phyloP scores from a whole-genome alignment of 495 filamentous ascomycete genomes.

The Polyplosphaeria fusca region DNA sequence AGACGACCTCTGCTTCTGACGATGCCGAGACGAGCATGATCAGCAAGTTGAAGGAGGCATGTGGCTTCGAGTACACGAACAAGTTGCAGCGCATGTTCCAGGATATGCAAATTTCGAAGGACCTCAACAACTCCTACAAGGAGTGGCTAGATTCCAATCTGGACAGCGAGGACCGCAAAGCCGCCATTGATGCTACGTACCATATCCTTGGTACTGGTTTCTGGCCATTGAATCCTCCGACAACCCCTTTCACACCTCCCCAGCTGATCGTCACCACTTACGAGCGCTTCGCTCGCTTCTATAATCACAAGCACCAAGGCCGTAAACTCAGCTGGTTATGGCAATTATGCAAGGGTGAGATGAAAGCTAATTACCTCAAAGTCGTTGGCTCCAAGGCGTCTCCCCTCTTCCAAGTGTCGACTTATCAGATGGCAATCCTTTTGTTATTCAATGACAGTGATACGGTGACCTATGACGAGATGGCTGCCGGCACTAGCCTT shows the following conservation, averaged over 20 bases:
- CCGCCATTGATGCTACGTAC: slow-evolving; percentile 70
- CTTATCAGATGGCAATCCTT: slow-evolving; percentile 97
- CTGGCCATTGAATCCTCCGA: slow-evolving; percentile 87
- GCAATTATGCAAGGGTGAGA: slow-evolving; percentile 96
- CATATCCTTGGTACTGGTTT: slow-evolving; percentile 93
- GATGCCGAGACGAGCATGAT: slow-evolving; percentile 99
- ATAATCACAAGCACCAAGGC: slow-evolving; percentile 91
- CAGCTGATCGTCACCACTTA: slow-evolving; percentile 79
- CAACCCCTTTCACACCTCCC: slow-evolving; percentile 81
- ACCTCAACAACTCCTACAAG: slow-evolving; percentile 84
- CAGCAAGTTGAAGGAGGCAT: slow-evolving; percentile 96
- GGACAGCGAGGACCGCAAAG: slow-evolving; percentile 56
- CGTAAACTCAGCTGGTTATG: slow-evolving; percentile 97
- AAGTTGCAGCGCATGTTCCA: slow-evolving; percentile 99
- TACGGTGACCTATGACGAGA: slow-evolving; percentile 80
- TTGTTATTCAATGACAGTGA: slow-evolving; percentile 91
- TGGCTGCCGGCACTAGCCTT: slow-evolving; percentile 74
- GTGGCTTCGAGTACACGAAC: slow-evolving; percentile 98
- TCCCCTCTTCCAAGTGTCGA: slow-evolving; percentile 96
- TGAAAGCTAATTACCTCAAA: slow-evolving; percentile 90
- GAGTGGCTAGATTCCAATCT: slow-evolving; percentile 62
- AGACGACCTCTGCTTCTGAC: slow-evolving; percentile 89
- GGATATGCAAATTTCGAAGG: slow-evolving; percentile 97
- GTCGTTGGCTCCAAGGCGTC: slow-evolving; percentile 67
- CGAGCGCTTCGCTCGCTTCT: slow-evolving; percentile 85